Conservation (phyloP, 2,329 filamentous ascomycete species). For the Trichoderma koningii region DNA sequence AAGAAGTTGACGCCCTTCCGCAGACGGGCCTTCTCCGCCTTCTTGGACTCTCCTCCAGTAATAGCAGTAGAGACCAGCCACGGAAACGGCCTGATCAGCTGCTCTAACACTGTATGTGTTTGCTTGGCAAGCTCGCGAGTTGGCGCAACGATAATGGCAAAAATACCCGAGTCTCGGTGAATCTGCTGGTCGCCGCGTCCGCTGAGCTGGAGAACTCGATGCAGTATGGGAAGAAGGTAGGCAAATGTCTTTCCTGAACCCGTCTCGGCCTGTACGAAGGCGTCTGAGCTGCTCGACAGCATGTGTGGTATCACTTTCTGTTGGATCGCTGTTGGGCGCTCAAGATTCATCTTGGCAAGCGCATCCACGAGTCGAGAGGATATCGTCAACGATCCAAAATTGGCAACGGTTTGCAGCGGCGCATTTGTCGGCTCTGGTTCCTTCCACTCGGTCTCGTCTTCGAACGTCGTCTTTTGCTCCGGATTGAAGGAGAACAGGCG, state of each 20-base stretch:
- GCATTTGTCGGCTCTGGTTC: constrained; percentile 83
- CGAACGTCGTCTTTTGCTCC: constrained; percentile 62
- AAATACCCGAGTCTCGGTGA: constrained; percentile 83
- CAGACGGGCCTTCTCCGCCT: constrained; percentile 87
- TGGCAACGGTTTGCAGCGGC: constrained; percentile 80
- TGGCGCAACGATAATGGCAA: constrained; percentile 90
- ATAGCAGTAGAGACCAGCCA: constrained; percentile 93
- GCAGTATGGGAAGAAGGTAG: constrained; percentile 90
- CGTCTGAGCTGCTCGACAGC: constrained; percentile 78
- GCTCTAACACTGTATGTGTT: constrained; percentile 83
- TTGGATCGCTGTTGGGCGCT: constrained; percentile 92
- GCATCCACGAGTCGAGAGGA: constrained; percentile 80
- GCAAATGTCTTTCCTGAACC: constrained; percentile 96
- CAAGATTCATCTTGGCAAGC: constrained; percentile 82
- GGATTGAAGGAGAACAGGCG: constrained; percentile 93
- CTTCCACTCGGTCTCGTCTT: constrained; percentile 51
- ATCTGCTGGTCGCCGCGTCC: constrained; percentile 57
- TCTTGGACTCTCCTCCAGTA: constrained; percentile 68
- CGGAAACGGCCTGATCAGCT: constrained; percentile 81
- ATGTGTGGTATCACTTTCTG: constrained; percentile 83
- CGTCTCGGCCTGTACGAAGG: constrained; percentile 95
- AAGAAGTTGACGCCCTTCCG: constrained; percentile 94
- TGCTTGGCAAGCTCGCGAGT: constrained; percentile 94
- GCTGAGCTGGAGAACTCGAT: constrained; percentile 80
- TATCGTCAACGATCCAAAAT: constrained; percentile 82